phyloP scores from a whole-genome alignment of 1,284 basidiomycete species.

The Tilletia indica region DNA sequence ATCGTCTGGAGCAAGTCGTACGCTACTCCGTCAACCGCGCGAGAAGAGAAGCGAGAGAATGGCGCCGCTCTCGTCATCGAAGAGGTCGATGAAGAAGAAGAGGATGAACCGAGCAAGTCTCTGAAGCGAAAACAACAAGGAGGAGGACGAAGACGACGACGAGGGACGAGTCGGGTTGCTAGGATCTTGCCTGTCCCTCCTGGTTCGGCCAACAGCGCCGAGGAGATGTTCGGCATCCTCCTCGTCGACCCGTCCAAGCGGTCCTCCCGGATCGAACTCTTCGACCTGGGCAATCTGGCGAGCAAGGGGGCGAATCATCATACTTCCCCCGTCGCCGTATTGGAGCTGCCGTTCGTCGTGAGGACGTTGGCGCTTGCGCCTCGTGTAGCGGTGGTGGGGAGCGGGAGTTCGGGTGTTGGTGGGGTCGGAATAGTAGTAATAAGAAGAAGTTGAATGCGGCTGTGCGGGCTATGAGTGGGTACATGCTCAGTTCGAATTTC shows the following conservation, averaged over 20 bases:
- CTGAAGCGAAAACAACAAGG: slow-evolving; percentile 65
- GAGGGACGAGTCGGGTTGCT: slow-evolving; percentile 24
- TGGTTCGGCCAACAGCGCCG: neutral
- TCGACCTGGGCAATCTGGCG: neutral
- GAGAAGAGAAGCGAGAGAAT: neutral
- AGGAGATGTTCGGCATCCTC: slow-evolving; percentile 10
- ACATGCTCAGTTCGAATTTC: slow-evolving; percentile 33
- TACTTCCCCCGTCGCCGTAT: neutral
- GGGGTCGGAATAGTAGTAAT: neutral
- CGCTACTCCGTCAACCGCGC: slow-evolving; percentile 52
- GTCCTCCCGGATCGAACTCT: neutral
- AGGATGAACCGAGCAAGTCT: too few species aligned
- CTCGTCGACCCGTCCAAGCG: neutral
- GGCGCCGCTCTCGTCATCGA: neutral
- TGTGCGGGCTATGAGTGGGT: neutral
- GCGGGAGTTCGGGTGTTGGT: too few species aligned
- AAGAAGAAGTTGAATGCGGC: neutral
- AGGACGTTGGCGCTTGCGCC: neutral
- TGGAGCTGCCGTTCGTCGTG: neutral
- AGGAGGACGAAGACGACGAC: slow-evolving; percentile 30
- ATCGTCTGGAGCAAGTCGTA: slow-evolving; percentile 12
- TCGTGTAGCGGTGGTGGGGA: neutral
- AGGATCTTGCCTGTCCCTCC: slow-evolving; percentile 42
- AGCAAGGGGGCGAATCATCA: neutral
- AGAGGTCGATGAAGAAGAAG: neutral